phyloP scores from a whole-genome alignment of 169 alveolate species.

The Plasmodium relictum region DNA sequence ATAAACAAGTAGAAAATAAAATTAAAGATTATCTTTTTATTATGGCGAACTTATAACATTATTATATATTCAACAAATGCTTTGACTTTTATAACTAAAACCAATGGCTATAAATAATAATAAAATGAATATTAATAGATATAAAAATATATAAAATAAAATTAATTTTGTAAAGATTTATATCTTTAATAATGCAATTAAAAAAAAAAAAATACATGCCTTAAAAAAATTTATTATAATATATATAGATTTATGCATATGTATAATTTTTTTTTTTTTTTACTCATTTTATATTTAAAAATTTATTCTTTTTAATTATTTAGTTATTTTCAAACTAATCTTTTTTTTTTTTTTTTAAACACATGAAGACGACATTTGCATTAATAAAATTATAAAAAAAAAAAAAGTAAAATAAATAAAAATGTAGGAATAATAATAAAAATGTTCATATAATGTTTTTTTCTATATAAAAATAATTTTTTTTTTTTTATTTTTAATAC shows the following conservation, averaged over 20 bases:
- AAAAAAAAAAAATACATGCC: slow-evolving; percentile 17
- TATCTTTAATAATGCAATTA: slow-evolving; percentile 3
- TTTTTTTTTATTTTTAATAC: too few relatives aligned
- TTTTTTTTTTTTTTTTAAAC: slow-evolving; percentile 10
- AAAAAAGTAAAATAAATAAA: background rate
- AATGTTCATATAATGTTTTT: too few relatives aligned
- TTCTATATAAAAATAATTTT: too few relatives aligned
- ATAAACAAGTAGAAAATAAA: too few relatives aligned
- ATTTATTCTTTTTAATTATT: background rate
- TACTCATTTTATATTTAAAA: background rate
- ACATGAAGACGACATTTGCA: slow-evolving; percentile 7
- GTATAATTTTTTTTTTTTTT: background rate
- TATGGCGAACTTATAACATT: too few relatives aligned
- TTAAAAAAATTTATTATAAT: background rate
- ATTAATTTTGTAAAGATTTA: background rate
- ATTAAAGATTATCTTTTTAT: too few relatives aligned
- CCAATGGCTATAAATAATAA: too few relatives aligned
- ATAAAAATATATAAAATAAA: background rate
- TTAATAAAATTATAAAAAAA: slow-evolving; percentile 1
- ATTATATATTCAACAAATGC: background rate
- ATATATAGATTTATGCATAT: background rate
- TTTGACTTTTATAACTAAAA: background rate
- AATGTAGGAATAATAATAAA: too few relatives aligned
- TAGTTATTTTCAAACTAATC: background rate
- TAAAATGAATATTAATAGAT: too few relatives aligned